A percentile compares a stretch with the other conserved stretches of the same genome.
Evolutionary conservation across 129 eudicot genomes (phyloP).

Genomic region (Flaveria ramosissima): DNA sequence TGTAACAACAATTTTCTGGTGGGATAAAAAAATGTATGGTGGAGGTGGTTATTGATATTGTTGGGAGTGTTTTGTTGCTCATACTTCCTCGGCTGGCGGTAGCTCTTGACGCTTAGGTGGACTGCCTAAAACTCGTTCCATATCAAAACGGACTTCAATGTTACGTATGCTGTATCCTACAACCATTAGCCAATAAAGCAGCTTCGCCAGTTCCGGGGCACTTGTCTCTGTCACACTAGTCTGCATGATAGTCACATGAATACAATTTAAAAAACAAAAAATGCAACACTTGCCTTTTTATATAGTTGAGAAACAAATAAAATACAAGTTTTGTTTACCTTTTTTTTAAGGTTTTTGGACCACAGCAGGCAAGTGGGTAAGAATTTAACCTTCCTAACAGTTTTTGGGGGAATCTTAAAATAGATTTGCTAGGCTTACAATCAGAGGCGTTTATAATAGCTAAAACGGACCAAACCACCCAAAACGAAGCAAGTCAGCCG

Average conservation of each 20-base stretch:
- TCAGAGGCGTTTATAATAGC: too few relatives aligned
- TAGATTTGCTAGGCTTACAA: neutral
- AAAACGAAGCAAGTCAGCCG: too few relatives aligned
- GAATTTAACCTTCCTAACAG: neutral
- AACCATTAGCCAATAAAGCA: slow-evolving; percentile 97
- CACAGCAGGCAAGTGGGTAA: neutral
- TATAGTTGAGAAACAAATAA: neutral
- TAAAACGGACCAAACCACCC: too few relatives aligned
- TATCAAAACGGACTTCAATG: slow-evolving; percentile 94
- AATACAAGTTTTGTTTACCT: neutral
- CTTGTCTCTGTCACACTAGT: slow-evolving; percentile 85
- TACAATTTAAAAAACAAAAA: neutral
- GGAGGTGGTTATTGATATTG: neutral
- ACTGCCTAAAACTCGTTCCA: slow-evolving; percentile 85
- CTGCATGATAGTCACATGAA: slow-evolving; percentile 38
- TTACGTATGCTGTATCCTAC: slow-evolving; percentile 94
- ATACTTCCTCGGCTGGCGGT: slow-evolving; percentile 85
- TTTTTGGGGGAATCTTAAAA: neutral
- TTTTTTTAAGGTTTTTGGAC: neutral
- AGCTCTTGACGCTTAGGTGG: slow-evolving; percentile 85
- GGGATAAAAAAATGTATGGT: neutral
- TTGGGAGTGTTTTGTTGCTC: neutral
- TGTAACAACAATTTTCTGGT: slow-evolving; percentile 13
- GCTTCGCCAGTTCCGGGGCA: slow-evolving; percentile 83
- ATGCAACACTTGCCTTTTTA: neutral